Evolutionary conservation across 2,329 filamentous ascomycete genomes (phyloP).

Genomic region (Domatiomyces catenatus): DNA sequence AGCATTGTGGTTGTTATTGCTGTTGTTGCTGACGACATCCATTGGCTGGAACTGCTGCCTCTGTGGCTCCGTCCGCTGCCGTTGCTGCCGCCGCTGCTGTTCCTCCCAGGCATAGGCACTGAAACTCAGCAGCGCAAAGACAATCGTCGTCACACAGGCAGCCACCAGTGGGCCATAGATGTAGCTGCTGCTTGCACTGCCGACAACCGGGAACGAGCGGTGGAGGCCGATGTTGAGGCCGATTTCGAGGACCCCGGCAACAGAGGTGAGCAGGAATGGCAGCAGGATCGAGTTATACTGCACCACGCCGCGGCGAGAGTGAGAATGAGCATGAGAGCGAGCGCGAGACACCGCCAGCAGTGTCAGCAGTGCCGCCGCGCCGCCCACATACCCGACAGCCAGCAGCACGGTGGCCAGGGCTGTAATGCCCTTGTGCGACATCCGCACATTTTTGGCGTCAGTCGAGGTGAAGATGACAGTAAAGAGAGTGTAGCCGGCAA

Average conservation of each 20-base stretch:
- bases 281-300: conserved; percentile 13
- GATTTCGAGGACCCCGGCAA: conserved; percentile 14
- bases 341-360: background rate
- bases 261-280: conserved; percentile 12
- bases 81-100: background rate
- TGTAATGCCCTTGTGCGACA: conserved; percentile 6
- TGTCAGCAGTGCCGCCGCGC: background rate
- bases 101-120: conserved; percentile 11
- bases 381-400: conserved; percentile 9
- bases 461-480: conserved; percentile 10
- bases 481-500: conserved; percentile 16
- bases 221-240: conserved; percentile 12
- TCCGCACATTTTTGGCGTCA: conserved; percentile 6
- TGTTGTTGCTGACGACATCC: background rate
- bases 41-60: background rate
- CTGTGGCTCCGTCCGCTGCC: no score
- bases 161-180: conserved; percentile 13
- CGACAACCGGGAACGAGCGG: conserved; percentile 6
- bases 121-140: conserved; percentile 6
- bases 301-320: conserved; percentile 13
- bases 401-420: conserved; percentile 9
- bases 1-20: background rate
- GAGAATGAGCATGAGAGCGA: conserved; percentile 7
- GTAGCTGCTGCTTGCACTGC: conserved; percentile 4
- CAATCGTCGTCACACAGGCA: conserved; percentile 9